phyloP scores from a whole-genome alignment of 139 green algal genomes.

The Trebouxia sp. region DNA sequence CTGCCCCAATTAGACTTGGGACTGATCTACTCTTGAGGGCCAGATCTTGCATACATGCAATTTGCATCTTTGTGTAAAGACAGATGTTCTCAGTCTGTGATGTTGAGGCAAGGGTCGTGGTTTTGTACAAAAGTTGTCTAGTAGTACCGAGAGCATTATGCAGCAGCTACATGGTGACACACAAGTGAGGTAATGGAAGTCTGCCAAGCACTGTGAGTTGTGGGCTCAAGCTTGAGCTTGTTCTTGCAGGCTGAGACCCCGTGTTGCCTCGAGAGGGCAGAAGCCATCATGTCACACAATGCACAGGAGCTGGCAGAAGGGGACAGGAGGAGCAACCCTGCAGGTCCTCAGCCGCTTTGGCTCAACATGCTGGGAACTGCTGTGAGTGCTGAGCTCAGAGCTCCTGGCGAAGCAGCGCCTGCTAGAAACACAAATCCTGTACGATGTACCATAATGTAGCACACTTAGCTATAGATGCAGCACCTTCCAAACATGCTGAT shows the following conservation, averaged over 20 bases:
- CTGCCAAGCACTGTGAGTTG: neutral
- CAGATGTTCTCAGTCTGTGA: neutral
- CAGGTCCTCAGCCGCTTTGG: slow-evolving; percentile 14
- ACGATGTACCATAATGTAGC: slow-evolving; percentile 35
- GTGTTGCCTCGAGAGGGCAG: slow-evolving; percentile 24
- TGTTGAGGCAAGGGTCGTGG: too few species aligned
- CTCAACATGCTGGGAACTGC: slow-evolving; percentile 32
- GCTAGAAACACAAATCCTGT: slow-evolving; percentile 24
- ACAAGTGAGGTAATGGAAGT: too few species aligned
- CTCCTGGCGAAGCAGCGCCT: neutral
- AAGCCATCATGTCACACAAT: slow-evolving; percentile 31
- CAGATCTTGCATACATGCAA: neutral
- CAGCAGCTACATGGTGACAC: too few species aligned
- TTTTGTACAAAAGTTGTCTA: too few species aligned
- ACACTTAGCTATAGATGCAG: too few species aligned
- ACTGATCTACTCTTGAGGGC: neutral
- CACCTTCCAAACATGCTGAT: too few species aligned
- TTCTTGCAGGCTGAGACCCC: slow-evolving; percentile 25
- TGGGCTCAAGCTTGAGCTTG: neutral
- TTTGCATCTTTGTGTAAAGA: neutral
- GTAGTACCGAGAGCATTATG: too few species aligned
- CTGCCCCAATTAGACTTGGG: neutral
- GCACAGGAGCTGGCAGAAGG: slow-evolving; percentile 22
- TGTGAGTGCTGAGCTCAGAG: slow-evolving; percentile 22
- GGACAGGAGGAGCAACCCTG: neutral